Evolutionary conservation across 345 rosid genomes (phyloP).

Genomic region (Clausena lansium): DNA sequence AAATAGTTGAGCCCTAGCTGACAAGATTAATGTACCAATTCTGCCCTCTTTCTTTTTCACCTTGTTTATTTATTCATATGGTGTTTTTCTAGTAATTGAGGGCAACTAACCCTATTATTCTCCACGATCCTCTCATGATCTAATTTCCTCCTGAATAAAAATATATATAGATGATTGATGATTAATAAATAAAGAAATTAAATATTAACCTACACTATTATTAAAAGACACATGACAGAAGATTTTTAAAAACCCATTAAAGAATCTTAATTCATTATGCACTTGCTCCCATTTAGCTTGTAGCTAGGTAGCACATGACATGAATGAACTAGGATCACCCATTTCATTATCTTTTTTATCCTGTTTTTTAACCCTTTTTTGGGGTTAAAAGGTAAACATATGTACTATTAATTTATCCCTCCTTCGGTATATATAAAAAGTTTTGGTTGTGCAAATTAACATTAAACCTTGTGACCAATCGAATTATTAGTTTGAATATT

Average conservation of each 20-base stretch:
- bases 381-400: not conserved
- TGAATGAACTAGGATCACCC: not conserved
- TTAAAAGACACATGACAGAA: too few species aligned
- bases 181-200: too few species aligned
- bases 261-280: too few species aligned
- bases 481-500: too few species aligned
- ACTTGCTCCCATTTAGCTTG: too few species aligned
- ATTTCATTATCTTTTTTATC: not conserved
- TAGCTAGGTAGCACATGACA: not conserved
- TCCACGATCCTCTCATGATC: not conserved
- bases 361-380: not conserved
- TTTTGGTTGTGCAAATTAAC: not conserved
- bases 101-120: not conserved
- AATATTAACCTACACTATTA: rapidly evolving
- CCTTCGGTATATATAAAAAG: not conserved
- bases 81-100: not conserved
- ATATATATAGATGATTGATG: too few species aligned
- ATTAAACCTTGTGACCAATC: too few species aligned
- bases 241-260: too few species aligned
- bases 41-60: not conserved
- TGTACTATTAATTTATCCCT: not conserved
- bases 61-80: not conserved
- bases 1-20: not conserved
- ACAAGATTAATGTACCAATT: not conserved
- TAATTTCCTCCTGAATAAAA: too few species aligned